These are phyloP conservation scores for Bryopsis sp. DNA, from an alignment of 139 green algal genomes.

Conservation along the genomic window DNA sequence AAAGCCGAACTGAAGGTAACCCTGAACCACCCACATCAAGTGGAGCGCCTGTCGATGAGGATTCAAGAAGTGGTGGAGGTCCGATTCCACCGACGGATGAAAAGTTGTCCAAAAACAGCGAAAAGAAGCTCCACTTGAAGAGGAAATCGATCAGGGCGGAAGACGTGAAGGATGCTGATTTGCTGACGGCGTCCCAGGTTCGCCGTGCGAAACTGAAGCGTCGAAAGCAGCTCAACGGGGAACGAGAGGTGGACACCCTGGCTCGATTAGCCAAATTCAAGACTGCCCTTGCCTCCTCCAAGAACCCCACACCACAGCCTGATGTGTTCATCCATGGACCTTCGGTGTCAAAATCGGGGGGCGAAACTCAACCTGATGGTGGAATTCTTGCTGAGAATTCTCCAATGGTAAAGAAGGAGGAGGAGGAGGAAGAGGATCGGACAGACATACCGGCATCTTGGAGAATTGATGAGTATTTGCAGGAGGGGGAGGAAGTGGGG, in stretches of 20 bases:
- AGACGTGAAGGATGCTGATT: background rate
- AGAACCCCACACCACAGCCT: background rate
- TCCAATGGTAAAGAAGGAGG: no score
- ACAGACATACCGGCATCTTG: conserved; percentile 5
- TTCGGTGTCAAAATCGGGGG: no score
- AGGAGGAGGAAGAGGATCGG: background rate
- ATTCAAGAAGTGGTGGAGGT: background rate
- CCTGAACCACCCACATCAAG: background rate
- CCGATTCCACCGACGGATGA: background rate
- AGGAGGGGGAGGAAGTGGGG: background rate
- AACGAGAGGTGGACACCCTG: conserved; percentile 60
- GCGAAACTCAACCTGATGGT: no score
- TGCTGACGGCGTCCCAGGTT: background rate
- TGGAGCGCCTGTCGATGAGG: background rate
- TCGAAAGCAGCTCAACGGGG: conserved; percentile 21
- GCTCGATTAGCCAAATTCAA: conserved; percentile 42
- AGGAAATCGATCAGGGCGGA: background rate
- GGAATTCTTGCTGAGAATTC: no score
- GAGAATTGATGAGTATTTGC: conserved; percentile 3
- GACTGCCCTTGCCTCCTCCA: background rate
- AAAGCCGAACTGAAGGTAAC: no score
- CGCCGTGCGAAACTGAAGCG: background rate
- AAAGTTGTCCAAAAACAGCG: background rate
- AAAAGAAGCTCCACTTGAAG: conserved; percentile 1
- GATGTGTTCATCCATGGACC: no score